phyloP scores from a whole-genome alignment of 2,329 filamentous ascomycete species.

The Penicillium sp. region DNA sequence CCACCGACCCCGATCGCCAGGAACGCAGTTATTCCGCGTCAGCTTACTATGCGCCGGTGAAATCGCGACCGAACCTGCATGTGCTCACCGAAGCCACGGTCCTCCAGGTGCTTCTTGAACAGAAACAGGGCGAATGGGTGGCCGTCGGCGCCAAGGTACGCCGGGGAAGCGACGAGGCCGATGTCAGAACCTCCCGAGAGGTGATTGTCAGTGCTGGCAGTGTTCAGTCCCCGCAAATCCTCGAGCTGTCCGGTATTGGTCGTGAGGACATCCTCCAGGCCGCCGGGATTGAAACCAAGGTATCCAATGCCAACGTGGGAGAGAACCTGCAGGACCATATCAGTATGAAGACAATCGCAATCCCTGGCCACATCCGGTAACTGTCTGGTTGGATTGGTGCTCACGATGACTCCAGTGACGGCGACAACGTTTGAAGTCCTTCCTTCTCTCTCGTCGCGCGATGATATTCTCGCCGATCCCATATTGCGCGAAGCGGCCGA shows the following conservation, averaged over 20 bases:
- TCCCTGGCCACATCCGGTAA: too few species aligned
- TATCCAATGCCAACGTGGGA: slow-evolving; percentile 46
- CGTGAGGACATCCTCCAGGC: slow-evolving; percentile 40
- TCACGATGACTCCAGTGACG: slow-evolving; percentile 11
- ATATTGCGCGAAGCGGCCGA: slow-evolving; percentile 12
- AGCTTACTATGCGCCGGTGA: slow-evolving; percentile 42
- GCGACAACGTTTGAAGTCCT: slow-evolving; percentile 34
- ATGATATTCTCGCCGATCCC: slow-evolving; percentile 14
- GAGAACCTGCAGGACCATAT: slow-evolving; percentile 49
- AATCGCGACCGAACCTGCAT: slow-evolving; percentile 45
- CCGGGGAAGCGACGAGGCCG: background rate
- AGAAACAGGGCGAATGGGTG: slow-evolving; percentile 13
- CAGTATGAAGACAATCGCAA: too few species aligned
- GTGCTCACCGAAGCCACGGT: slow-evolving; percentile 50
- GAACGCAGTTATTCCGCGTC: slow-evolving; percentile 44
- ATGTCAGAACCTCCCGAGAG: slow-evolving; percentile 34
- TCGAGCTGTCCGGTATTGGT: slow-evolving; percentile 62
- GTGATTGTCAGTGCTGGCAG: slow-evolving; percentile 59
- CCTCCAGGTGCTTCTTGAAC: slow-evolving; percentile 47
- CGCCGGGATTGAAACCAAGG: slow-evolving; percentile 41
- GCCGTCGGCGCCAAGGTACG: background rate
- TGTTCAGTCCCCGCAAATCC: slow-evolving; percentile 56
- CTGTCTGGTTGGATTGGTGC: too few species aligned
- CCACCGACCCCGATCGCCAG: slow-evolving; percentile 29
- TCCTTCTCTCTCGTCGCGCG: slow-evolving; percentile 10